A percentile compares a stretch with the other conserved stretches of the same genome.
These are phyloP conservation scores for Cryptosporidium bovis DNA, from an alignment of 169 alveolate genomes.

Conservation along the genomic window DNA sequence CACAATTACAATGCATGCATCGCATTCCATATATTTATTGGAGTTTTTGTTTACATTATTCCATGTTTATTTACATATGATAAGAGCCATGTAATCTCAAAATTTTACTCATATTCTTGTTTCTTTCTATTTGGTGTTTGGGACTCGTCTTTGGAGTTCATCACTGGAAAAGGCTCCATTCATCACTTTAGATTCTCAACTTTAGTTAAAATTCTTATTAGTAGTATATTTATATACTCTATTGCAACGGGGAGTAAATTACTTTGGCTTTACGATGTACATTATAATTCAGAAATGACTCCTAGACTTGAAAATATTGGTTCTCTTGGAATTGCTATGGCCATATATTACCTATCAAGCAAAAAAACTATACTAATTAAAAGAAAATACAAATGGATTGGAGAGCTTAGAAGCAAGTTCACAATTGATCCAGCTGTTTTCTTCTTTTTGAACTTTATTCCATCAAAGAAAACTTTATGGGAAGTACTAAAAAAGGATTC, in stretches of 20 bases:
- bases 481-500: conserved; percentile 44
- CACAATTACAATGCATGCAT: conserved; percentile 20
- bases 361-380: conserved; percentile 46
- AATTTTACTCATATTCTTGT: conserved; percentile 37
- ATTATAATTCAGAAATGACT: conserved; percentile 28
- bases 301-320: conserved; percentile 38
- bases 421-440: conserved; percentile 28
- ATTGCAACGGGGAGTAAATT: conserved; percentile 60
- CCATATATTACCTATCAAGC: conserved; percentile 30
- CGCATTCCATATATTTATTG: conserved; percentile 7
- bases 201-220: background rate
- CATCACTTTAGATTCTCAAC: conserved; percentile 56
- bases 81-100: conserved; percentile 5
- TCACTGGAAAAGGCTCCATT: conserved; percentile 53
- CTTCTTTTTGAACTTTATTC: conserved; percentile 25
- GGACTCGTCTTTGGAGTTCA: conserved; percentile 71
- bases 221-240: conserved; percentile 30
- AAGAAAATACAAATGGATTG: conserved; percentile 39
- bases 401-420: conserved; percentile 1
- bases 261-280: conserved; percentile 49
- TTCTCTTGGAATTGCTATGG: conserved; percentile 46
- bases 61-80: conserved; percentile 61
- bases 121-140: conserved; percentile 57
- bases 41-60: background rate
- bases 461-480: conserved; percentile 64